Evolutionary conservation across 805 yeast species (phyloP).

Genomic region (Saccharomycopsis amapae): DNA sequence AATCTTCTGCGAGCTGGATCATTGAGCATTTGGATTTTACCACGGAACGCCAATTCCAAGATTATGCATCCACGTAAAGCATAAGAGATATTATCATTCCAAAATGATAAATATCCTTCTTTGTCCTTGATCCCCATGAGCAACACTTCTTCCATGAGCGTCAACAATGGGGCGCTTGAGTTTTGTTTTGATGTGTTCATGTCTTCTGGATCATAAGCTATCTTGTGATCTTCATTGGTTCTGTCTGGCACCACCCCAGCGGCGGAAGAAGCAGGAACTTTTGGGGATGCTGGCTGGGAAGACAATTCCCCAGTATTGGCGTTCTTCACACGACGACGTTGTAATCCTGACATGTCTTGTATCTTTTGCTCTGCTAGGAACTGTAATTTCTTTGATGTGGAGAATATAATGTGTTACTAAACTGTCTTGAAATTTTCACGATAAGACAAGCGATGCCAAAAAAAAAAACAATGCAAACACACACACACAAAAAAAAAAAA

Average conservation of each 20-base stretch:
- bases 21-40: constrained; percentile 79
- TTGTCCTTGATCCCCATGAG: constrained; percentile 90
- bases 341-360: constrained; percentile 53
- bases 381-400: too few species aligned
- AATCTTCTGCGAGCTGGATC: constrained; percentile 89
- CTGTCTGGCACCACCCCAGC: constrained; percentile 20
- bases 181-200: constrained; percentile 29
- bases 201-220: constrained; percentile 74
- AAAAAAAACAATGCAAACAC: too few species aligned
- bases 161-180: constrained; percentile 56
- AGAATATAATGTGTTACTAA: too few species aligned
- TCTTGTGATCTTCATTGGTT: constrained; percentile 44
- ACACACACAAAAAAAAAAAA: too few species aligned
- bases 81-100: constrained; percentile 97
- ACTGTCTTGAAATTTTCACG: too few species aligned
- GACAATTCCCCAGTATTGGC: constrained; percentile 25
- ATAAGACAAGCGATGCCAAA: too few species aligned
- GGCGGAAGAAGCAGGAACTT: constrained; percentile 10
- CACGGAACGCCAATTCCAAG: constrained; percentile 86
- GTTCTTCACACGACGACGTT: constrained; percentile 67
- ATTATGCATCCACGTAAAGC: constrained; percentile 92
- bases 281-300: constrained; percentile 21
- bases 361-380: too few species aligned
- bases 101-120: constrained; percentile 92
- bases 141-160: constrained; percentile 94